Conservation (phyloP, 1,284 basidiomycete species). For the Porogramme epimiltina region DNA sequence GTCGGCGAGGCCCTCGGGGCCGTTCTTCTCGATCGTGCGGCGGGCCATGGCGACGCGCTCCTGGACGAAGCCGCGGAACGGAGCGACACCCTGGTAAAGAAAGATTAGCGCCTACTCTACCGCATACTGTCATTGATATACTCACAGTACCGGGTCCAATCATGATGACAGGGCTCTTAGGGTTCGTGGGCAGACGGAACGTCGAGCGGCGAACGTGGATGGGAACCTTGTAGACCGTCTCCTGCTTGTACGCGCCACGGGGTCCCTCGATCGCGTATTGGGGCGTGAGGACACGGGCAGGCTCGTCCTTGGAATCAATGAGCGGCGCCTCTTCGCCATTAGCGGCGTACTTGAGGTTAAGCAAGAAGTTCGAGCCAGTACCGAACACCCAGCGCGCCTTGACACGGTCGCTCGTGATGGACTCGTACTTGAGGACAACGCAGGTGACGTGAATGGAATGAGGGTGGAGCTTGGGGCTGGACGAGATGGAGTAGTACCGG, state of each 20-base stretch:
- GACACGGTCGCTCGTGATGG: conserved; percentile 53
- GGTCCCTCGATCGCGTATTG: conserved; percentile 89
- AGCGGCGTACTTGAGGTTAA: conserved; percentile 85
- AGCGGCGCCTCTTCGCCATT: conserved; percentile 58
- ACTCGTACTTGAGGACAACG: conserved; percentile 92
- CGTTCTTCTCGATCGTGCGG: conserved; percentile 92
- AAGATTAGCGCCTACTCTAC: conserved; percentile 1
- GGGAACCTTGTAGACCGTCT: conserved; percentile 80
- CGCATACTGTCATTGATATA: conserved; percentile 21
- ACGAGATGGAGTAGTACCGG: conserved; percentile 98
- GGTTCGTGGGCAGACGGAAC: conserved; percentile 95
- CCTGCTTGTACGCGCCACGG: conserved; percentile 78
- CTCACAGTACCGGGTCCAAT: conserved; percentile 95
- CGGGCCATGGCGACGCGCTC: conserved; percentile 95
- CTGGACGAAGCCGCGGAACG: conserved; percentile 98
- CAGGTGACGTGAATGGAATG: conserved; percentile 92
- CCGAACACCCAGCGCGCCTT: conserved; percentile 76
- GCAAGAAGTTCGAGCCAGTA: conserved; percentile 88
- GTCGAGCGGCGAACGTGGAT: conserved; percentile 95
- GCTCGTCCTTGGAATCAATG: conserved; percentile 35
- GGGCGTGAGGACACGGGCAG: conserved; percentile 54
- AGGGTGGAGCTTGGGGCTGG: conserved; percentile 90
- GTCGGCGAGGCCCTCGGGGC: conserved; percentile 87
- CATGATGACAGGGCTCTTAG: conserved; percentile 99
- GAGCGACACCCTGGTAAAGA: conserved; percentile 83